phyloP scores from a whole-genome alignment of 2,329 filamentous ascomycete species.

The Stagonosporopsis vannaccii region DNA sequence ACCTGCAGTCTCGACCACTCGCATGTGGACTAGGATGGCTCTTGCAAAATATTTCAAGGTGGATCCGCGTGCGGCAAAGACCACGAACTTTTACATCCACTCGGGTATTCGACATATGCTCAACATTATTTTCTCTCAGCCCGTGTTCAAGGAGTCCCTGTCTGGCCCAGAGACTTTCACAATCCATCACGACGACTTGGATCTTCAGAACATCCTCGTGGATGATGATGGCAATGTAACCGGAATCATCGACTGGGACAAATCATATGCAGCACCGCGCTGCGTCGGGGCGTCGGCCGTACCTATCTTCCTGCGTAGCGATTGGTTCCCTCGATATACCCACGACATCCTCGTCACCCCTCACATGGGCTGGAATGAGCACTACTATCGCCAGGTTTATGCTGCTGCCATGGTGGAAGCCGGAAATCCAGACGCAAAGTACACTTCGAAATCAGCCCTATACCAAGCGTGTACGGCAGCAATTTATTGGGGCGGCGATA shows the following conservation, averaged over 20 bases:
- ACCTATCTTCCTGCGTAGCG: constrained; percentile 19
- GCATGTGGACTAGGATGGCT: background rate
- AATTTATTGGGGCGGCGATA: background rate
- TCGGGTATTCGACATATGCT: background rate
- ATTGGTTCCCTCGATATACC: constrained; percentile 1
- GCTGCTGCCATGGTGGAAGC: constrained; percentile 16
- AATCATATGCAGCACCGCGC: constrained; percentile 19
- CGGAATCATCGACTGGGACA: constrained; percentile 35
- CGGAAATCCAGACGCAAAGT: constrained; percentile 16
- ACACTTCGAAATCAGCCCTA: background rate
- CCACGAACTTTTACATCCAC: background rate
- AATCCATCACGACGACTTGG: constrained; percentile 32
- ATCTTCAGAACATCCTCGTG: constrained; percentile 35
- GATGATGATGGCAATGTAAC: constrained; percentile 26
- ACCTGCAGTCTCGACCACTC: background rate
- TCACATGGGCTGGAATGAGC: constrained; percentile 2
- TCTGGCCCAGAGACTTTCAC: constrained; percentile 22
- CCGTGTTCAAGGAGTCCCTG: background rate
- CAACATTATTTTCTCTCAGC: constrained; percentile 5
- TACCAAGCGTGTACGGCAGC: background rate
- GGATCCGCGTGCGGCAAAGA: background rate
- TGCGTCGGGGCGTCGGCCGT: constrained; percentile 22
- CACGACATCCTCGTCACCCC: background rate
- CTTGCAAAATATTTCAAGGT: background rate
- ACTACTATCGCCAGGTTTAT: constrained; percentile 20